Evolutionary conservation across 2,329 filamentous ascomycete species (phyloP), one percentile per base, ranked within the genome.

Genomic region (Westerdykella ornata): DNA sequence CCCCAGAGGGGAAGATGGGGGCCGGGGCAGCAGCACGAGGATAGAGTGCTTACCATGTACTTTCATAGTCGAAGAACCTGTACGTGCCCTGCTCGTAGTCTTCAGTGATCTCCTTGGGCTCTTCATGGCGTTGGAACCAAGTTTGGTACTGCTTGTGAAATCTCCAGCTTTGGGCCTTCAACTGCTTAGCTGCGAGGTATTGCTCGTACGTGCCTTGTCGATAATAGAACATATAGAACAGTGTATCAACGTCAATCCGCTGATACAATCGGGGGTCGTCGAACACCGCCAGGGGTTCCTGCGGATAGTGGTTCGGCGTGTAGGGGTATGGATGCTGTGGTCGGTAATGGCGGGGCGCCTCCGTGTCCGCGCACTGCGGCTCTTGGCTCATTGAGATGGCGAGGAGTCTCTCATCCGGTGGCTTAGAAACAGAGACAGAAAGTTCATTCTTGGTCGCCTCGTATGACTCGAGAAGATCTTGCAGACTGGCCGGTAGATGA

Each of bases 171-270:
- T 98, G 92, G 52, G 90, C 86, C 71, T 98, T 98, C 39, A 98
- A 72, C n/a, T 92, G 88, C 68, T 94, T 95, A 12, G 92, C 92
- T 1, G 92, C 88, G 44, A 97, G 76, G 62, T 89, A 96, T 65
- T 98, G 92, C 65, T 97, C 89, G 55, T 94, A 89, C 1, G 88
- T 89, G 18, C 88, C 88, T 68, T 98, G 92, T 54, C 90, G 88
- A 73, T 98, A 98, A 74, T 98, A 98, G 70, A 98, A 98, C 35
- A 95, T 85, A 69, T 98, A 98, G 69, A 98, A 98, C 8, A 98
- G 75, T 20, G 90, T 95, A 62, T 98, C 92, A 0, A 89, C 88
- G 59, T 98, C 92, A 46, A 98, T 90, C 43, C 87, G 79, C 18
- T 79, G 78, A 68, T 96, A 98, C 46, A 98, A 70, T 35, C 85